Base-by-base conservation (phyloP, 2,329 filamentous ascomycete species). In the Xylaria digitata region DNA sequence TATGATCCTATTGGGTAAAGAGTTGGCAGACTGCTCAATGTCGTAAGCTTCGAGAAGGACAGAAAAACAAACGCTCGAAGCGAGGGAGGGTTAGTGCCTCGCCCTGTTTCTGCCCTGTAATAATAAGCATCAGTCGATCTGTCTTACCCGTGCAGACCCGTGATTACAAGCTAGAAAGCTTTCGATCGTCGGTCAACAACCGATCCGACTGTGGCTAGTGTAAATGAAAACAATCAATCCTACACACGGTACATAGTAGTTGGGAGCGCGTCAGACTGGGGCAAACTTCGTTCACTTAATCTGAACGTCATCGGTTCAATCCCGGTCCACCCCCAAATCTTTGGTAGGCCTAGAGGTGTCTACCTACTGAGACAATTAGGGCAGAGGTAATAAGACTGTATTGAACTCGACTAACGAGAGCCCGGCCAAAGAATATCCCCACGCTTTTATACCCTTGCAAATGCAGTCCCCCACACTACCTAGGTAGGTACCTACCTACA, bases 1-100 rank as follows among this genome's bases (percentile, higher is more conserved):
- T 32, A 13, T 4, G 26, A 17, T 55, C 6, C 30, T 26, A 60
- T 64, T 67, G 61, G 55, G 45, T 46, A 11, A 50, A 49, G 21
- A 19, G 21, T 42, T 11, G 13, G 7, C 49, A 34, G 6, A 40
- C 5, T 61, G 30, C 52, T 57, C 37, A 67, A 68, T 49, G 43
- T 40, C 48, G 57, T 58, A 68, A 53, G 52, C 66, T 65, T 68
- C 66, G 62, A 68, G 66, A 68, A 68, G 62, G 45, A 5, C 6
- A 52, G 43, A 52, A 46, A 40, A 32, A n/a, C n/a, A n/a, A 34
- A 19, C 46, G 17, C 21, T 43, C 37, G 21, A 30, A 19, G 17
- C 21, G 30, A 42, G 50, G 50, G 13, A 17, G 11, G 50, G 7
- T 6, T 37, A 13, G 34, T 37, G 6, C 37, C 2, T 37, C 15